phyloP scores from a whole-genome alignment of 306 rosid species.

The Fragaria nilgerrensis region DNA sequence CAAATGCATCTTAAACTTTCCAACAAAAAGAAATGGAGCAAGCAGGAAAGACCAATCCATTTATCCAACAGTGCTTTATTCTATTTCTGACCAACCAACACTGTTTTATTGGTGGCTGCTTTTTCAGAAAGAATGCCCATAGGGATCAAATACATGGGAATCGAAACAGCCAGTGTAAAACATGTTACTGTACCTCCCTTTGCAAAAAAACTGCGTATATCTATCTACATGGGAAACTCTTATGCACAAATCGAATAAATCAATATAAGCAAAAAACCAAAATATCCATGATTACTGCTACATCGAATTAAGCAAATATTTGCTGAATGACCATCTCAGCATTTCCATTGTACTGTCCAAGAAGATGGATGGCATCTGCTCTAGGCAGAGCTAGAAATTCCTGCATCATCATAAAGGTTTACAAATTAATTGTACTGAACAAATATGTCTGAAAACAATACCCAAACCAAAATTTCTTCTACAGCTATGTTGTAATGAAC shows the following conservation, averaged over 20 bases:
- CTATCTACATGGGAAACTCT: constrained; percentile 32
- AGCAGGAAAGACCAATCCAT: neutral
- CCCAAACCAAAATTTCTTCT: neutral
- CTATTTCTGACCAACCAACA: neutral
- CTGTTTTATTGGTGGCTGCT: neutral
- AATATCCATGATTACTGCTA: constrained; percentile 12
- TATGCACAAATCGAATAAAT: constrained; percentile 49
- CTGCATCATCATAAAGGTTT: constrained; percentile 43
- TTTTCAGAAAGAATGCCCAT: neutral
- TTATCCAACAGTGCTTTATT: neutral
- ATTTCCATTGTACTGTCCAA: constrained; percentile 88
- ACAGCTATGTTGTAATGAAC: neutral
- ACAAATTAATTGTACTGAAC: neutral
- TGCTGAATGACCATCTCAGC: constrained; percentile 97
- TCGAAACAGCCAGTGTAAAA: neutral
- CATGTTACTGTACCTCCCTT: neutral
- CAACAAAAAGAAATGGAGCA: neutral
- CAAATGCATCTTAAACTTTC: no score
- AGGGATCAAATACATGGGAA: constrained; percentile 2
- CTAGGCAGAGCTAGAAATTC: constrained; percentile 95
- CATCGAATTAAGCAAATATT: constrained; percentile 59
- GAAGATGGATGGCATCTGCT: constrained; percentile 98
- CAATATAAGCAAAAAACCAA: constrained; percentile 29
- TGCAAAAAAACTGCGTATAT: neutral
- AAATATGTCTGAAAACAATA: neutral